A percentile compares a stretch with the other conserved stretches of the same genome.
phyloP scores from a whole-genome alignment of 768 basidiomycete species.

The Leccinum arenicola region DNA sequence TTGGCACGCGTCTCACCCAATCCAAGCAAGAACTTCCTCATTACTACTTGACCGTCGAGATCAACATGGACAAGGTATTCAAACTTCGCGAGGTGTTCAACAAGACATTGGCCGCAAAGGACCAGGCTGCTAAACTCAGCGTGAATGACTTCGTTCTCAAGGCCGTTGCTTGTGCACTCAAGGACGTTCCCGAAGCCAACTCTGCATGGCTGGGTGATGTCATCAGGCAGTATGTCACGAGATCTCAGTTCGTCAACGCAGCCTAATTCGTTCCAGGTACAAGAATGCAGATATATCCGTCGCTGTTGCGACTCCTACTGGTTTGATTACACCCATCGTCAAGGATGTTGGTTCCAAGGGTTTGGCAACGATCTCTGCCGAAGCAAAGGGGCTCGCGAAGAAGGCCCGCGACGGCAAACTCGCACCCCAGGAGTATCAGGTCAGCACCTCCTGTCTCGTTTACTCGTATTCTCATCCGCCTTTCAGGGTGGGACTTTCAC shows the following conservation, averaged over 20 bases:
- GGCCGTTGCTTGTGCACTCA: slow-evolving; percentile 84
- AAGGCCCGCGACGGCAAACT: slow-evolving; percentile 97
- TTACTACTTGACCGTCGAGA: slow-evolving; percentile 92
- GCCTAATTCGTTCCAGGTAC: slow-evolving; percentile 60
- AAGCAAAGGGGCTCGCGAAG: slow-evolving; percentile 89
- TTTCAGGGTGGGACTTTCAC: slow-evolving; percentile 93
- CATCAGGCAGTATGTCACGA: slow-evolving; percentile 78
- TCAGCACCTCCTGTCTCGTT: slow-evolving; percentile 24
- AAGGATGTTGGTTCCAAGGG: slow-evolving; percentile 93
- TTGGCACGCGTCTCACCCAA: slow-evolving; percentile 86
- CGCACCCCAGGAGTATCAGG: slow-evolving; percentile 94
- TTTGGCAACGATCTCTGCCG: slow-evolving; percentile 86
- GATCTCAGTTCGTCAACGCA: not conserved
- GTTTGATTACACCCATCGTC: slow-evolving; percentile 96
- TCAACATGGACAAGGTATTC: slow-evolving; percentile 94
- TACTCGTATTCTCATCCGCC: not conserved
- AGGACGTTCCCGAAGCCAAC: slow-evolving; percentile 96
- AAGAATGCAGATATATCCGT: slow-evolving; percentile 97
- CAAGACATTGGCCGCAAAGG: slow-evolving; percentile 78
- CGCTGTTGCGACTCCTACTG: slow-evolving; percentile 93
- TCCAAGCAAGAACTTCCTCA: slow-evolving; percentile 96
- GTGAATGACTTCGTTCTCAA: slow-evolving; percentile 99
- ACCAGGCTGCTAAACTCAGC: slow-evolving; percentile 89
- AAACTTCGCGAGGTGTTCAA: slow-evolving; percentile 97
- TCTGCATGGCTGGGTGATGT: slow-evolving; percentile 96